Evolutionary conservation across 1,284 basidiomycete genomes (phyloP).

Genomic region (Marasmius sp.): DNA sequence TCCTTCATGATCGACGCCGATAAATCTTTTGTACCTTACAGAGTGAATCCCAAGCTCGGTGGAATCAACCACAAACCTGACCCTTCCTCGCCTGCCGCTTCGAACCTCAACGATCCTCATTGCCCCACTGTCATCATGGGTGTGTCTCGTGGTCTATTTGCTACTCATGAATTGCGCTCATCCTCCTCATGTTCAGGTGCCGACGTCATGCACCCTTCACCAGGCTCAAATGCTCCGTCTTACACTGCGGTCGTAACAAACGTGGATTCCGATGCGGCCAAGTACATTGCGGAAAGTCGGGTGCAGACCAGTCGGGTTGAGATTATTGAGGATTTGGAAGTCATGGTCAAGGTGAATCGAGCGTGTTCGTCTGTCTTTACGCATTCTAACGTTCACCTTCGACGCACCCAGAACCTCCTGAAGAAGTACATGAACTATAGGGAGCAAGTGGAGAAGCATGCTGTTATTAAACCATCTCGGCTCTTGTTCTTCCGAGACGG

Average conservation of each 20-base stretch:
- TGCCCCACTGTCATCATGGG: conserved; percentile 57
- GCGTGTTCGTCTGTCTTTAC: not conserved
- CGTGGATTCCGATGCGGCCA: conserved; percentile 51
- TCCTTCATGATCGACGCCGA: not conserved
- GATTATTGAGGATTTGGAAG: conserved; percentile 53
- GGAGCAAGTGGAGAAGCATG: conserved; percentile 30
- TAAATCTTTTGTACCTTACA: not conserved
- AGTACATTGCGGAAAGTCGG: conserved; percentile 52
- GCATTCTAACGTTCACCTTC: not conserved
- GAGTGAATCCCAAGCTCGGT: conserved; percentile 10
- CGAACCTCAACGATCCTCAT: conserved; percentile 32
- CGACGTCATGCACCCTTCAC: conserved; percentile 62
- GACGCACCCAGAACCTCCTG: conserved; percentile 34
- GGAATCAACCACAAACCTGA: conserved; percentile 33
- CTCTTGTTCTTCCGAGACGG: conserved; percentile 62
- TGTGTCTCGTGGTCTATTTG: conserved; percentile 18
- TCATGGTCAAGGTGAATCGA: conserved; percentile 44
- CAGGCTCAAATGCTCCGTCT: conserved; percentile 56
- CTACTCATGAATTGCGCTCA: not conserved
- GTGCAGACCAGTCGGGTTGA: conserved; percentile 55
- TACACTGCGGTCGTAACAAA: conserved; percentile 59
- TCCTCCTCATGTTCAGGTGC: conserved; percentile 35
- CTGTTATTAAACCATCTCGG: conserved; percentile 40
- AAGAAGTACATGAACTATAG: conserved; percentile 36
- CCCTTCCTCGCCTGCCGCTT: conserved; percentile 35